Base-by-base conservation (phyloP, 192 early-diverging fungal species). In the Kappamyces sp. region DNA sequence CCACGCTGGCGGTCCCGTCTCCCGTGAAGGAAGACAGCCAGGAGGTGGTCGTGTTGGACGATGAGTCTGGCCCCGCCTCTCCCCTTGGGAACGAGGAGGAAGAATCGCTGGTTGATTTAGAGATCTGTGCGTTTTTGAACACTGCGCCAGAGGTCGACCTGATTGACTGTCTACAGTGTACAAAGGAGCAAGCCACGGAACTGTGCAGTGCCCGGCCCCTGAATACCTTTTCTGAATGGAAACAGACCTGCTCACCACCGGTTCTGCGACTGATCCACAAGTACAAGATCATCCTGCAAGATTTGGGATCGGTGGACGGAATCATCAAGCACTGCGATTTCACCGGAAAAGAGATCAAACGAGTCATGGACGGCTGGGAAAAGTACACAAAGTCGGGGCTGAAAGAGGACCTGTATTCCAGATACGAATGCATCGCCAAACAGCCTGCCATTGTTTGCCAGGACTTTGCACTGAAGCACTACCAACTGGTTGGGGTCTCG, bases 401-500 rank as follows among this genome's bases (percentile, higher is more conserved):
- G 42, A 43, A 40, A 42, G 1, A 49, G 46, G 38, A 69, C 71
- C 4, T 67, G 71, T 72, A 54, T 43, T 8, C 42, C 42, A 43
- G 42, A 43, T 43, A 75, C 2, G 65, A 74, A 5, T 82, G 76
- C 33, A 62, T 89, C 12, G 61, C 48, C 0, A 57, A 32, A 30
- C 91, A 90, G 54, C 93, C 76, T 0, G 37, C 48, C 14, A 74
- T 74, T 36, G 62, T 92, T 55, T 87, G 73, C 53, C 57, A 62
- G 1, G 71, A 69, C 4, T 84, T 89, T 53, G 58, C 59, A 9
- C 75, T 96, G 34, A 91, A 91, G 53, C 65, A 69, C 4, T 96
- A 96, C 60, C 93, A 96, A 63, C 77, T 96, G 46, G 75, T 88
- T 30, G 93, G 93, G 14, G 73, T 96, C 32, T 87, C 85, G 53